Conservation (phyloP, 257 asterid species). For the Penstemon barbatus region DNA sequence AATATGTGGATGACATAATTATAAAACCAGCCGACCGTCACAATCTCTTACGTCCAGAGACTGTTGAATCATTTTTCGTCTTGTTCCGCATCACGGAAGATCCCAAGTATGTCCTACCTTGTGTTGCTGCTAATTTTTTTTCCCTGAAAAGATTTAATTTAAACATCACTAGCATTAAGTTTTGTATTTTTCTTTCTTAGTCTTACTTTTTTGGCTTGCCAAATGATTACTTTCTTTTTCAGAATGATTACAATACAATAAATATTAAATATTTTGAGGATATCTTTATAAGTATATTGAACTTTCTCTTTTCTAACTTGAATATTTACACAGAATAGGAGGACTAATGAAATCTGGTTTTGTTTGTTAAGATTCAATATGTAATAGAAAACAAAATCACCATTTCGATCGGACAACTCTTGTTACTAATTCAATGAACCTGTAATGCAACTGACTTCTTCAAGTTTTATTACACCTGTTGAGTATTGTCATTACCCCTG, state of each 20-base stretch:
- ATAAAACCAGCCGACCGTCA: constrained; percentile 89
- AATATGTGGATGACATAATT: constrained; percentile 72
- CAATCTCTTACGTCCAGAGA: constrained; percentile 97
- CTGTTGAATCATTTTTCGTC: constrained; percentile 83
- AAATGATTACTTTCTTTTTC: not conserved
- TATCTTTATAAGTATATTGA: not conserved
- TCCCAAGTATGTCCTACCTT: constrained; percentile 60
- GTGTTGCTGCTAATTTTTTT: not conserved
- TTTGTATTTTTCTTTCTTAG: not conserved
- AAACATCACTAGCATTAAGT: constrained; percentile 2
- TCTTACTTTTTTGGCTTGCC: not conserved
- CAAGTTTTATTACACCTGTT: not conserved
- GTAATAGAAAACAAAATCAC: not conserved
- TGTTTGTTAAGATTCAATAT: no score
- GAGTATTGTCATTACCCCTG: constrained; percentile 23
- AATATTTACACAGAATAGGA: not conserved
- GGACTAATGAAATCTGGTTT: not conserved
- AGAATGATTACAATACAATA: no score
- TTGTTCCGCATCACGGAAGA: constrained; percentile 92
- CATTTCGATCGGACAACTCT: not conserved
- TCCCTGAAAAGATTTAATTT: constrained; percentile 3
- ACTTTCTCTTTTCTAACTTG: not conserved
- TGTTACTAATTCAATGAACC: not conserved
- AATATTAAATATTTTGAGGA: no score
- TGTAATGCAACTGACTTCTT: not conserved